phyloP scores from a whole-genome alignment of 2,329 filamentous ascomycete species.

The Reticulascus tulasneorum region DNA sequence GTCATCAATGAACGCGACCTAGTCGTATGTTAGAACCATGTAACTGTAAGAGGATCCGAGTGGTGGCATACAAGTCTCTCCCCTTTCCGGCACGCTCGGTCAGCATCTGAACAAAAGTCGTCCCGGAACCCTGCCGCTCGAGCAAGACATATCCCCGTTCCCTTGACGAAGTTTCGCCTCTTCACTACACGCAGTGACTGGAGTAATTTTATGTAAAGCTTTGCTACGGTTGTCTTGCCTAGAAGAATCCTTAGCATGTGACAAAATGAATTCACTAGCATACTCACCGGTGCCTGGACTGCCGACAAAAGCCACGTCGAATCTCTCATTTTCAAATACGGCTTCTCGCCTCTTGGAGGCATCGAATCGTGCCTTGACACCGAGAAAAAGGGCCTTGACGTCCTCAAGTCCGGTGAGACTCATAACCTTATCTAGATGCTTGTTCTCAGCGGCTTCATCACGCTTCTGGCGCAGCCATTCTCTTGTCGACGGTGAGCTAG shows the following conservation, averaged over 20 bases:
- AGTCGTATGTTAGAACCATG: not conserved
- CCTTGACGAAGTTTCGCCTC: slow-evolving; percentile 7
- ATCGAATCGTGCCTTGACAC: not conserved
- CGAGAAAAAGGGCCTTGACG: slow-evolving; percentile 3
- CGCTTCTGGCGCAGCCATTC: slow-evolving; percentile 38
- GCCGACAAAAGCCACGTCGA: not conserved
- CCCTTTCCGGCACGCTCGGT: slow-evolving; percentile 22
- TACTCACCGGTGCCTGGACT: slow-evolving; percentile 1
- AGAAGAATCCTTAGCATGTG: not conserved
- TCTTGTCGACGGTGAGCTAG: slow-evolving; percentile 30
- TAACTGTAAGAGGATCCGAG: slow-evolving; percentile 19
- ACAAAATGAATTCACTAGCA: not conserved
- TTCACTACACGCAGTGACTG: slow-evolving; percentile 7
- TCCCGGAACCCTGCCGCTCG: too few relatives aligned
- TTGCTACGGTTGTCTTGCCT: slow-evolving; percentile 58
- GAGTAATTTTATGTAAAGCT: slow-evolving; percentile 53
- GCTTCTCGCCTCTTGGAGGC: not conserved
- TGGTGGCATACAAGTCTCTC: slow-evolving; percentile 22
- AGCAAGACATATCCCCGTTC: too few relatives aligned
- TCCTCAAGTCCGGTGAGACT: slow-evolving; percentile 56
- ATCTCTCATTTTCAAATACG: not conserved
- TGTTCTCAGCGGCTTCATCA: slow-evolving; percentile 43
- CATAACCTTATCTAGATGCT: slow-evolving; percentile 57
- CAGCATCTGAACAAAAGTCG: slow-evolving; percentile 21
- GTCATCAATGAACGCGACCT: too few relatives aligned